Base-by-base conservation (phyloP, 495 filamentous ascomycete genomes). In the Collariella sp. region DNA sequence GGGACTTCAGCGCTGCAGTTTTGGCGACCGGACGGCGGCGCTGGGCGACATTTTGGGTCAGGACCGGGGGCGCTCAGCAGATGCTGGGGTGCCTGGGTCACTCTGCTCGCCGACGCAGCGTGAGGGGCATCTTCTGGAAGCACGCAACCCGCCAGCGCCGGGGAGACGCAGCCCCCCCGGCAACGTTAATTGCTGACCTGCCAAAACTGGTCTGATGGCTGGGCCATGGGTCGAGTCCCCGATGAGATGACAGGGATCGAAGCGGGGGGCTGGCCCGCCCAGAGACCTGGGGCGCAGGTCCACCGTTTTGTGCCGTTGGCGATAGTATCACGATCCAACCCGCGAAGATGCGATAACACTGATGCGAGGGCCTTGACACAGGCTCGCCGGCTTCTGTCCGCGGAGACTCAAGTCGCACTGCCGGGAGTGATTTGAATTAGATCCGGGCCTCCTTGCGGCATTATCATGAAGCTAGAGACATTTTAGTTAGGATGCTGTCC, bases 121-220 rank as follows among this genome's bases (percentile, higher is more conserved):
- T n/a, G 39, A 19, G 40, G 29, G 43, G 11, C 31, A 31, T 50
- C 44, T 52, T 54, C 56, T 50, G 40, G 50, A 54, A 58, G 50
- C 50, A 54, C 35, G 38, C 48, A 43, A 52, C 9, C 42, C 19
- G 20, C 59, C 46, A 54, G 50, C 48, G 64, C 60, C 59, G 52
- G 57, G 62, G 61, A 58, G 59, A 65, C 62, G 62, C 64, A 55
- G 51, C 41, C 22, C 26, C 42, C 46, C 34, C 24, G 56, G 54
- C 45, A 59, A 61, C 47, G 34, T 45, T 38, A 48, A 62, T 57
- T 46, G 54, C 39, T 54, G 62, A 69, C 66, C 66, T 69, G 66
- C 66, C 66, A 67, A 69, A 69, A 67, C 62, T 58, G 64, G 66
- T 43, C 42, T 62, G 64, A 69, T 53, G 64, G 66, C 64, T 66